Conservation (phyloP, 176 grass and related monocot species). For the Eremochloa ophiuroides region DNA sequence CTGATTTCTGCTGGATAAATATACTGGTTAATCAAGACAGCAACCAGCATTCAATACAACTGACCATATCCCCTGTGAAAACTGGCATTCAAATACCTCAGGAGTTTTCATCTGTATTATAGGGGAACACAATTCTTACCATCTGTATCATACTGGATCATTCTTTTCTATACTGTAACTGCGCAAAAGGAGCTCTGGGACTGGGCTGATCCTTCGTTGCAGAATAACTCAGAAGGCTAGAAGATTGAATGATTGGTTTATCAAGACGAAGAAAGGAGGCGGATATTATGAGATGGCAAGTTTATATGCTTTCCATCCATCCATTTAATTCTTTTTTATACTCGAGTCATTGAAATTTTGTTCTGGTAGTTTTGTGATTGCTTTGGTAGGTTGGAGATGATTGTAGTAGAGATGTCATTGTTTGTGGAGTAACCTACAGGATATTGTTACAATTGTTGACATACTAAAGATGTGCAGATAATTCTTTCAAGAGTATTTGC, state of each 20-base stretch:
- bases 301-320: slow-evolving; percentile 30
- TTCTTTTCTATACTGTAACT: slow-evolving; percentile 45
- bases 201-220: slow-evolving; percentile 24
- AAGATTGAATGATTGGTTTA: slow-evolving; percentile 12
- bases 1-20: slow-evolving; percentile 19
- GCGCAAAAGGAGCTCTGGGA: slow-evolving; percentile 25
- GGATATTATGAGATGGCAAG: slow-evolving; percentile 6
- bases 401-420: slow-evolving; percentile 53
- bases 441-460: slow-evolving; percentile 50
- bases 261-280: slow-evolving; percentile 13
- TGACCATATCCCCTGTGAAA: slow-evolving; percentile 22
- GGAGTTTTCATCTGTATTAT: slow-evolving; percentile 54
- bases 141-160: slow-evolving; percentile 56
- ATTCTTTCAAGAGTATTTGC: slow-evolving; percentile 45
- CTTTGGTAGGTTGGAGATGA: slow-evolving; percentile 44
- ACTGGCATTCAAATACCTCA: slow-evolving; percentile 23
- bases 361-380: slow-evolving; percentile 45
- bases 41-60: slow-evolving; percentile 25
- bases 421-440: slow-evolving; percentile 57
- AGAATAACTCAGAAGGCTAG: slow-evolving; percentile 31
- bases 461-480: slow-evolving; percentile 64
- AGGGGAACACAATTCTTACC: slow-evolving; percentile 55
- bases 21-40: slow-evolving; percentile 26
- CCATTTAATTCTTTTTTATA: slow-evolving; percentile 37
- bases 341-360: slow-evolving; percentile 45